Conservation (phyloP, 2,329 filamentous ascomycete species). For the Parastagonospora avenae region DNA sequence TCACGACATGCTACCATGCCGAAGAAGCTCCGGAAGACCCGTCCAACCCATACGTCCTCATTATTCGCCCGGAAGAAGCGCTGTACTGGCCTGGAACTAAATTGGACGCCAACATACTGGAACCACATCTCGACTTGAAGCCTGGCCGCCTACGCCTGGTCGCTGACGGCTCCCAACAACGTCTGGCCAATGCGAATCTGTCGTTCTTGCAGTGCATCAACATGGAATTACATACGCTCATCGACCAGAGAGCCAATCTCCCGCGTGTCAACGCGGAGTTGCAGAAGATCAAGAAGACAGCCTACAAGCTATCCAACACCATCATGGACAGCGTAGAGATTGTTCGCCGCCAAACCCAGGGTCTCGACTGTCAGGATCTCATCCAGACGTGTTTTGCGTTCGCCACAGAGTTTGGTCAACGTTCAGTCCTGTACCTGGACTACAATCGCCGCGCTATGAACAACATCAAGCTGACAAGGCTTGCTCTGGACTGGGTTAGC, state of each 20-base stretch:
- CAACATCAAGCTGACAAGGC: conserved; percentile 89
- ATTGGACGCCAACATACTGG: conserved; percentile 71
- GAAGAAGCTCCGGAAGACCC: conserved; percentile 73
- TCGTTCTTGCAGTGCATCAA: conserved; percentile 79
- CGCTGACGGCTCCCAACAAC: conserved; percentile 81
- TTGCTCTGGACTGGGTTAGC: conserved; percentile 95
- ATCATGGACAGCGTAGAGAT: conserved; percentile 99
- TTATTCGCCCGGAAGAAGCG: conserved; percentile 79
- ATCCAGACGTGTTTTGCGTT: conserved; percentile 98
- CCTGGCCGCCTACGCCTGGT: conserved; percentile 85
- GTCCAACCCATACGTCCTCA: conserved; percentile 81
- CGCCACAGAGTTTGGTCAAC: conserved; percentile 97
- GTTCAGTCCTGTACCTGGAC: conserved; percentile 94
- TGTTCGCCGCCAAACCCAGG: conserved; percentile 82
- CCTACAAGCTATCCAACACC: conserved; percentile 94
- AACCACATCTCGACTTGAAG: conserved; percentile 84
- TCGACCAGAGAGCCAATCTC: conserved; percentile 91
- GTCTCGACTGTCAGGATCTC: conserved; percentile 88
- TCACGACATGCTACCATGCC: conserved; percentile 77
- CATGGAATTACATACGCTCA: conserved; percentile 83
- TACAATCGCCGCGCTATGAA: conserved; percentile 95
- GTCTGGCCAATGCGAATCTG: conserved; percentile 77
- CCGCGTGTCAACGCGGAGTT: conserved; percentile 89
- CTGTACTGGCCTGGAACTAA: conserved; percentile 82
- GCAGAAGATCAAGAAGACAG: conserved; percentile 92